These are phyloP conservation scores for Paralagenidium karlingii DNA, from an alignment of 352 stramenopile genomes.

Conservation along the genomic window DNA sequence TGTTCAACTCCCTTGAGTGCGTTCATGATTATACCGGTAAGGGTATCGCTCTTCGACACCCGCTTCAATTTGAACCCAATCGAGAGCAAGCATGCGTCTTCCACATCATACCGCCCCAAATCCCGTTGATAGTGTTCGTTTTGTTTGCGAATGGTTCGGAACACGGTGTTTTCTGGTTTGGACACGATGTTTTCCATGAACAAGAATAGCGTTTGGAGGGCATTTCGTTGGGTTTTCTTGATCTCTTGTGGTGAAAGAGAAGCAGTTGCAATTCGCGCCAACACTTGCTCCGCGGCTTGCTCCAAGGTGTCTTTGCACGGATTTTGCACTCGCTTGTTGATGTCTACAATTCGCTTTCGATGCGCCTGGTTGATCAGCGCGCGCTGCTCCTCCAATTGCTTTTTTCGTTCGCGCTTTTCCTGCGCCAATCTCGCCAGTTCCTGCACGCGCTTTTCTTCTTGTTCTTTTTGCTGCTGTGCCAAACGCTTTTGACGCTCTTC, in stretches of 20 bases:
- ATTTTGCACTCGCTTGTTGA: background rate
- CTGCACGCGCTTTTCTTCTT: background rate
- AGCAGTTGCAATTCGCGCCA: no score
- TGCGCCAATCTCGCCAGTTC: conserved; percentile 37
- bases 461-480: conserved; percentile 2
- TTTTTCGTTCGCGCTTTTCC: conserved; percentile 27
- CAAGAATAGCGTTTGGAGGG: background rate
- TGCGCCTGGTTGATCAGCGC: conserved; percentile 1
- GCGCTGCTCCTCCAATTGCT: conserved; percentile 17
- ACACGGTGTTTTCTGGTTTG: conserved; percentile 50
- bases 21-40: no score
- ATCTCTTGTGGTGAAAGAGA: conserved; percentile 32
- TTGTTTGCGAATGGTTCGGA: conserved; percentile 59
- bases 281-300: conserved; percentile 20
- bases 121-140: conserved; percentile 59
- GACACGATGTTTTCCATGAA: conserved; percentile 54
- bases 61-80: conserved; percentile 71
- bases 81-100: conserved; percentile 46
- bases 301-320: conserved; percentile 27
- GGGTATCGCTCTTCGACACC: no score
- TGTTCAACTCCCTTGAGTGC: conserved; percentile 22
- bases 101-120: conserved; percentile 46
- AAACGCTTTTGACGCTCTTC: conserved; percentile 9
- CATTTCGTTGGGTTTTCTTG: conserved; percentile 10
- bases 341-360: background rate